Conservation (phyloP, 2,329 filamentous ascomycete species). For the Cryphonectria naterciae region DNA sequence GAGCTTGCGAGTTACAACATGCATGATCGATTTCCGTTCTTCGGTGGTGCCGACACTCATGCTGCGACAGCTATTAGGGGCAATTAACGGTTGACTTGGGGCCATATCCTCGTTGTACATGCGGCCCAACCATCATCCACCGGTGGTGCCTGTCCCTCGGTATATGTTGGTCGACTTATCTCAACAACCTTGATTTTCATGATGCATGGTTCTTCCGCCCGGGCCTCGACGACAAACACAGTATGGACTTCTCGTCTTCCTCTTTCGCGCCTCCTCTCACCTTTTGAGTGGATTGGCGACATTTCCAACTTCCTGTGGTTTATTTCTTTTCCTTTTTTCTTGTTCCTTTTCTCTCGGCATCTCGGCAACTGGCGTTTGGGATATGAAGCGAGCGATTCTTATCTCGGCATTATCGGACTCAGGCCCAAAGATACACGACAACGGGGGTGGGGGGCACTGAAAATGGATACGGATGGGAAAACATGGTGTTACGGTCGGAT, state of each 20-base stretch:
- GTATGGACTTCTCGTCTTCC: not conserved
- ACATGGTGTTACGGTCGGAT: constrained; percentile 17
- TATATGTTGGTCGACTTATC: constrained; percentile 1
- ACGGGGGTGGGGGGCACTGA: constrained; percentile 22
- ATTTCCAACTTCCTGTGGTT: not conserved
- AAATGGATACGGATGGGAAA: constrained; percentile 20
- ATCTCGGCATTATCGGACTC: constrained; percentile 20
- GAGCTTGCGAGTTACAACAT: constrained; percentile 45
- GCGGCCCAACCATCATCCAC: not conserved
- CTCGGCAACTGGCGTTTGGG: constrained; percentile 24
- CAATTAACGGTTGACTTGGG: constrained; percentile 27
- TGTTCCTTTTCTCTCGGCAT: constrained; percentile 8
- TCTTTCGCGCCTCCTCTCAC: not conserved
- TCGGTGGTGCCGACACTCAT: constrained; percentile 50
- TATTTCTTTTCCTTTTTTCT: constrained; percentile 3
- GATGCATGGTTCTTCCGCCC: not conserved
- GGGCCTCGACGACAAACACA: not conserved
- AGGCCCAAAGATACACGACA: constrained; percentile 30
- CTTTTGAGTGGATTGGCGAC: constrained; percentile 2
- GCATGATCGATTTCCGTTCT: constrained; percentile 54
- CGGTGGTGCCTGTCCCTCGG: not conserved
- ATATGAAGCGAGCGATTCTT: constrained; percentile 24
- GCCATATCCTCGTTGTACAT: constrained; percentile 16
- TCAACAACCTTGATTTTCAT: not conserved
- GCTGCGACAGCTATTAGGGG: constrained; percentile 53